These are phyloP conservation scores for Arabidopsis thaliana DNA, from an alignment of 345 rosid genomes.

Conservation along the genomic window DNA sequence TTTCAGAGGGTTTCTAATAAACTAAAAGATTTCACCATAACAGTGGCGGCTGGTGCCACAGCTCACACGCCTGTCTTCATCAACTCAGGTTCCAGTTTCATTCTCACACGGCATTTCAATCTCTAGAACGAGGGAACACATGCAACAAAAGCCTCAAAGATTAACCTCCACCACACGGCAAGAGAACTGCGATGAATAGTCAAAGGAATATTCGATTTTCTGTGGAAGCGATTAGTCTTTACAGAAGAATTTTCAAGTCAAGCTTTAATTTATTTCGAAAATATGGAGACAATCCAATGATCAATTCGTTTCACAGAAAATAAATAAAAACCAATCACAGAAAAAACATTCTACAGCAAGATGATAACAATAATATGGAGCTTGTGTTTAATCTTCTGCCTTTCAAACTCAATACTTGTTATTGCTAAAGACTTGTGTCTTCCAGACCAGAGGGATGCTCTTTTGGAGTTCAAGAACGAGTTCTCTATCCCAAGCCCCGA, in stretches of 20 bases:
- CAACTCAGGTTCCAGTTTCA: no score
- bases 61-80: no score
- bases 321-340: no score
- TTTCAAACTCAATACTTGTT: neutral
- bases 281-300: neutral
- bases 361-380: neutral
- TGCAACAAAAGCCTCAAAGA: neutral
- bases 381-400: neutral
- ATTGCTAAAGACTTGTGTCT: neutral
- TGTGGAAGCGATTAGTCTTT: neutral
- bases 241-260: neutral
- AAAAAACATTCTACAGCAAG: neutral
- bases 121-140: no score
- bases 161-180: neutral
- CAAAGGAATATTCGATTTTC: neutral
- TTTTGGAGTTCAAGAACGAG: conserved; percentile 26
- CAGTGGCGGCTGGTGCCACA: no score
- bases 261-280: neutral
- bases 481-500: neutral
- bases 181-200: neutral
- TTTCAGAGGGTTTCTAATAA: no score
- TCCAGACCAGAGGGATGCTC: conserved; percentile 26
- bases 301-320: neutral
- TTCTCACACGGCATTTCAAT: no score
- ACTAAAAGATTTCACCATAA: no score